Evolutionary conservation across 768 basidiomycete species (phyloP), one percentile per base, ranked within the genome.

Genomic region (Podaxis sp.): DNA sequence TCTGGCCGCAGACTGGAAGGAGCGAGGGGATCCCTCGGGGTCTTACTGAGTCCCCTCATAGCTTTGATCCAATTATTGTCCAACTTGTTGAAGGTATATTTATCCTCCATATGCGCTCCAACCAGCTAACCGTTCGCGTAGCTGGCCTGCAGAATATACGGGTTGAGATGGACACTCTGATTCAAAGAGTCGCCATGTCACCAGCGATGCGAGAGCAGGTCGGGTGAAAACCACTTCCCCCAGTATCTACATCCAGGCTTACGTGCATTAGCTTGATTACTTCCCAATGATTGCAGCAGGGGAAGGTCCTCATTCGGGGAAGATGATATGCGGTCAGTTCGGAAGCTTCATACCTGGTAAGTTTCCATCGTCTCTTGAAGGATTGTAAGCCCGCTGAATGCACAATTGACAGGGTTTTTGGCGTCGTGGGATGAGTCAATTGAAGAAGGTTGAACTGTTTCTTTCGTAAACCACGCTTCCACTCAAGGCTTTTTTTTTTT

Each of bases 261-360:
- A 55, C 6, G 4, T 13, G 22, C 22, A 51, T 11, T 25, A 68
- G 64, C 61, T 69, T 47, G 68, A 71, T 51, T 62, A 73, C 58
- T 73, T 73, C 61, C 72, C 72, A 3, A 71, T 71, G 71, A 73
- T 73, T 56, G 67, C 69, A 19, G 72, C 70, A 51, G 72, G 72
- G 1, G 67, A 70, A 15, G 72, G 72, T 25, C 66, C 63, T 41
- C 67, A 73, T 52, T 65, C 65, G 37, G 72, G 72, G 2, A 70
- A 70, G 58, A 71, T 71, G 72, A 67, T 73, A 5, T 67, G 69
- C 47, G 72, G 72, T 6, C 72, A 73, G 47, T 73, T 73, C 57
- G 72, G 72, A 17, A 70, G 70, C 37, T 73, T 72, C 53, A 71
- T 73, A 54, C 70, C 69, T 51, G 72, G 66, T 64, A 38, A 38